Evolutionary conservation across 345 rosid genomes (phyloP).

Genomic region (Rhodomyrtus tomentosa): DNA sequence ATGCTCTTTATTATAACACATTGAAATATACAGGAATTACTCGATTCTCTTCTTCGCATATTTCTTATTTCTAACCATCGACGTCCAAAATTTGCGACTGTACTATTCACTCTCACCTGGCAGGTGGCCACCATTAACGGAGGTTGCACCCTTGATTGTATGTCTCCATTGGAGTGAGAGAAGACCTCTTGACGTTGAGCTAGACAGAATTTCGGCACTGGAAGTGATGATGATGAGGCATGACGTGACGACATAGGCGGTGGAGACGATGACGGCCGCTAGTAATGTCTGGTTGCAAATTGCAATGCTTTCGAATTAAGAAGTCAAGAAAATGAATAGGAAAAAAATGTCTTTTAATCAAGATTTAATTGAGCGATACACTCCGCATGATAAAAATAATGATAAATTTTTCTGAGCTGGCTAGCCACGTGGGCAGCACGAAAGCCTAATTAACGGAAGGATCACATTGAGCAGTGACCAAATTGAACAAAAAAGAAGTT

Average conservation of each 20-base stretch:
- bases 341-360: neutral
- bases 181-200: neutral
- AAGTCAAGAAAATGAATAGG: neutral
- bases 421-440: neutral
- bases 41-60: neutral
- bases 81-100: neutral
- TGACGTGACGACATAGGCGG: rapidly evolving
- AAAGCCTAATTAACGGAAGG: neutral
- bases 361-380: neutral
- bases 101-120: neutral
- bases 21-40: neutral
- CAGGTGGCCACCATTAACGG: neutral
- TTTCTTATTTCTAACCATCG: neutral
- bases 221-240: neutral
- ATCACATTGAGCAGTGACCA: neutral
- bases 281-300: neutral
- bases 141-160: neutral
- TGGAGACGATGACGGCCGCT: rapidly evolving
- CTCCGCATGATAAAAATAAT: neutral
- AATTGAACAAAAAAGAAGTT: neutral
- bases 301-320: neutral
- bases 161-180: neutral
- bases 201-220: neutral
- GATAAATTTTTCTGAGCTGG: neutral
- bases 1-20: neutral